These are phyloP conservation scores for Raffaelea ambrosiae DNA, from an alignment of 2,329 filamentous ascomycete species.

Conservation along the genomic window DNA sequence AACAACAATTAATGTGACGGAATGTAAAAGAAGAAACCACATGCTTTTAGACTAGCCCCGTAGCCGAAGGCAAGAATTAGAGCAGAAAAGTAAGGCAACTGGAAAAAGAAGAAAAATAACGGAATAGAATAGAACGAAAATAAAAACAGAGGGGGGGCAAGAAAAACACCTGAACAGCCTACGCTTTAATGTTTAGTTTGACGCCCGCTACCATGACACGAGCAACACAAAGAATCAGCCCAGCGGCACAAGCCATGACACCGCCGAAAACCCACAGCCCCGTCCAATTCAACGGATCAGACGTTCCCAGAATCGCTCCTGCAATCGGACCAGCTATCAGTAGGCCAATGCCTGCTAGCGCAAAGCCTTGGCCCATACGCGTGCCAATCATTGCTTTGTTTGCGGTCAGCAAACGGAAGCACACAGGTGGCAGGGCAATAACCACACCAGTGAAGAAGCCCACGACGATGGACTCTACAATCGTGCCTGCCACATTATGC, in stretches of 20 bases:
- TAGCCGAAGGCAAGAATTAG: no score
- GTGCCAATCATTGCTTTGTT: conserved; percentile 2
- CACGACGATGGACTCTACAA: neutral
- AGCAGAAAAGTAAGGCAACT: no score
- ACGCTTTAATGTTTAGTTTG: no score
- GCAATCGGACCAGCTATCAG: neutral
- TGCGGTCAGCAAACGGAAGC: conserved; percentile 1
- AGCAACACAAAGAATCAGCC: neutral
- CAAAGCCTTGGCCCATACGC: conserved; percentile 1
- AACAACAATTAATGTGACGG: no score
- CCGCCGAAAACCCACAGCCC: neutral
- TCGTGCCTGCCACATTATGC: neutral
- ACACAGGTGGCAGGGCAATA: conserved; percentile 2
- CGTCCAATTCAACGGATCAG: neutral
- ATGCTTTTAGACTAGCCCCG: no score
- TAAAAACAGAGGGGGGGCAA: no score
- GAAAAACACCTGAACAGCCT: no score
- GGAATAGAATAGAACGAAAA: no score
- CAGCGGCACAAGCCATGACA: neutral
- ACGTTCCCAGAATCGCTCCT: neutral
- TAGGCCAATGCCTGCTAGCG: conserved; percentile 1
- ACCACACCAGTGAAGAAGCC: conserved; percentile 3
- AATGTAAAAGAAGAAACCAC: no score
- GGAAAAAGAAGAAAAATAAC: no score
- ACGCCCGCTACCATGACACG: neutral